Conservation (phyloP, 1,284 basidiomycete genomes). For the Ustilago tritici region DNA sequence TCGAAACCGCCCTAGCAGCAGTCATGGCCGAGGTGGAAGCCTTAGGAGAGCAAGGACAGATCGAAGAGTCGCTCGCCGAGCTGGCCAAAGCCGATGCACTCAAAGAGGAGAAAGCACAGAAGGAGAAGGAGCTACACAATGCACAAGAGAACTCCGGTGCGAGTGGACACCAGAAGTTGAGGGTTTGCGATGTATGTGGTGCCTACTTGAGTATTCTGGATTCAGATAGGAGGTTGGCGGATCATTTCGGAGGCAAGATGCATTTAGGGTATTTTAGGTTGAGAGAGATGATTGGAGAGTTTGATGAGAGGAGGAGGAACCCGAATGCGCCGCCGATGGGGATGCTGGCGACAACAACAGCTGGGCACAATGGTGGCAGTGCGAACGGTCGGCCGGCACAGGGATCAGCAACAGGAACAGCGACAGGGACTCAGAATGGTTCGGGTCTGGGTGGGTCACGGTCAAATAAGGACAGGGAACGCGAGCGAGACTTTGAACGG, state of each 20-base stretch:
- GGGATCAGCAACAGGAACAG: neutral
- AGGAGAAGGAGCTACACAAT: conserved; percentile 95
- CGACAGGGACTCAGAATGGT: conserved; percentile 11
- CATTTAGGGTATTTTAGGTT: conserved; percentile 98
- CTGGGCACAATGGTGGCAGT: conserved; percentile 22
- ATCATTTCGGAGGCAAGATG: conserved; percentile 99
- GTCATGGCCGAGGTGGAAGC: conserved; percentile 98
- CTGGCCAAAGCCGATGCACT: conserved; percentile 96
- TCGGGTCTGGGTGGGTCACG: conserved; percentile 8
- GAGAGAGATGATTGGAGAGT: conserved; percentile 89
- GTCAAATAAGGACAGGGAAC: conserved; percentile 42
- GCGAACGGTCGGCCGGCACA: conserved; percentile 8
- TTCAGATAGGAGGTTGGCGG: conserved; percentile 96
- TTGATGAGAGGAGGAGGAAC: conserved; percentile 53
- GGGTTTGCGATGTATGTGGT: conserved; percentile 99
- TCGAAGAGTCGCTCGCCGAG: conserved; percentile 97
- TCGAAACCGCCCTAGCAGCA: conserved; percentile 97
- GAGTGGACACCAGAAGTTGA: conserved; percentile 97
- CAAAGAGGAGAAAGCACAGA: conserved; percentile 94
- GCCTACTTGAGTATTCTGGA: conserved; percentile 97
- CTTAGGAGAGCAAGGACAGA: conserved; percentile 95
- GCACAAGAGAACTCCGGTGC: conserved; percentile 98
- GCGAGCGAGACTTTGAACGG: conserved; percentile 49
- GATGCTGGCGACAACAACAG: conserved; percentile 17
- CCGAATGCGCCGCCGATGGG: conserved; percentile 45